Base-by-base conservation (phyloP, 768 basidiomycete species). In the Pholiota microspora region DNA sequence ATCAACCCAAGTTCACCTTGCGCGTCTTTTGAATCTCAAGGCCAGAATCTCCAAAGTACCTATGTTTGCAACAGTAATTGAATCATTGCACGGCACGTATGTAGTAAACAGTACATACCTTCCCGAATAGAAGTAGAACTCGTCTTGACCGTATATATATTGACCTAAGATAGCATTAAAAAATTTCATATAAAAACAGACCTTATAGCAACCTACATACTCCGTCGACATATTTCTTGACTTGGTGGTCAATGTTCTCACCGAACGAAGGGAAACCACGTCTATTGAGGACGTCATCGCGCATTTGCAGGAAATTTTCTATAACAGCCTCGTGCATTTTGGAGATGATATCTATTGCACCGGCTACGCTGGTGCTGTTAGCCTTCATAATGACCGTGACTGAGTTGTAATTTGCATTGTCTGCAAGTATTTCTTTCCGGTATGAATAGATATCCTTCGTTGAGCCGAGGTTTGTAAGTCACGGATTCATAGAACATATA, bases 221-320 rank as follows among this genome's bases (percentile, higher is more conserved):
- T 29, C 55, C 51, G 3, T 57, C 27, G 28, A 57, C 16, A 10
- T 57, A 57, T 16, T 3, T n/a, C 21, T 27, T 38, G 16, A 57
- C 27, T 13, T 53, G 50, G 7, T 35, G 36, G 34, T 57, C 51
- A 10, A 57, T 12, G 3, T 46, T 36, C 16, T 46, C 35, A 2
- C 56, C 56, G n/a, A 35, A 57, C n/a, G 56, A 57, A 7, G 56
- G 56, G 38, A 57, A 32, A 21, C 46, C 40, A 21, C 15, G 35
- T 12, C 48, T 47, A 15, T 55, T 49, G 10, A 49, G 35, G 15
- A 45, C 23, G 7, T 46, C 24, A 18, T 46, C 24, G 2, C 45
- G 45, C 9, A 46, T n/a, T 29, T 46, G 2, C 7, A 57, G 49
- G 49, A 51, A 56, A 31, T 44, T 24, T 18, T 49, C 45, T 15